These are phyloP conservation scores for slime mould (Dictyostelium discoideum) DNA, from an alignment of 78 protist genomes.

Conservation along the genomic window dicty_2.7 NC_007088.5:5498001-5498500, in stretches of 20 bases:
- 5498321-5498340: slow-evolving; percentile 48
- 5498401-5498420: not conserved
- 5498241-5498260: not conserved
- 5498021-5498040: not conserved
- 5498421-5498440: not conserved
- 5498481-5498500: not conserved
- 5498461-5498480: not conserved
- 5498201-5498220: slow-evolving; percentile 22
- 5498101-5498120: slow-evolving; percentile 51
- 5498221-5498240: slow-evolving; percentile 34
- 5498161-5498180: not conserved
- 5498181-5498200: slow-evolving; percentile 21
- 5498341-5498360: slow-evolving; percentile 23
- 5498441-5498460: slow-evolving; percentile 2
- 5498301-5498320: slow-evolving; percentile 43
- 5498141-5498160: slow-evolving; percentile 67
- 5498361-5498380: slow-evolving; percentile 37
- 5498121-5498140: slow-evolving; percentile 9
- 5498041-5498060: too few species aligned
- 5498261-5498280: slow-evolving; percentile 20
- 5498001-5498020: not conserved
- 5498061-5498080: not conserved
- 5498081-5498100: slow-evolving; percentile 34
- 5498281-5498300: slow-evolving; percentile 48
- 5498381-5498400: not conserved